Base-by-base conservation (phyloP, 2,329 filamentous ascomycete species). In the Cladosporium cucumerinum region DNA sequence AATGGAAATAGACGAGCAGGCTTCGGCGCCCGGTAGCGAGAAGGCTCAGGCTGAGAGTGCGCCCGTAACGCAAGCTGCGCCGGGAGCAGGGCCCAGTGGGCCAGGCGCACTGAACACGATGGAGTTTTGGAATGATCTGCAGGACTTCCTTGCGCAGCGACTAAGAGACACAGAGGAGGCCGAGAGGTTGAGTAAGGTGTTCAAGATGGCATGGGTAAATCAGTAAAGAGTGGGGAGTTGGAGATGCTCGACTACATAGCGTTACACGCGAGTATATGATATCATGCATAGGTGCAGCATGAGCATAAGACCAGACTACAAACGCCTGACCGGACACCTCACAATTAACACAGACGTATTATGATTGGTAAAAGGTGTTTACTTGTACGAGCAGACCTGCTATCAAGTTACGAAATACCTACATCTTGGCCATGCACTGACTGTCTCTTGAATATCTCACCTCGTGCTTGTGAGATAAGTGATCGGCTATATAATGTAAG, bases 61-160 rank as follows among this genome's bases (percentile, higher is more conserved):
- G 61, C 82, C 84, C 68, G 82, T 80, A 3, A 77, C 82, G n/a
- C 87, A 84, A 69, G 85, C 85, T 36, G 79, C 59, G 14, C 16
- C 49, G 30, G 60, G 49, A 21, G 32, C 49, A 21, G 67, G 69
- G 5, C 68, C 67, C 21, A 69, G 59, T 23, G 70, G 71, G 8
- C 61, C 78, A 62, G 85, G 85, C 30, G 84, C 89, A 23, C 74
- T 96, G 68, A 80, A 86, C 73, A 89, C 86, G 14, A 86, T 89
- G 7, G 87, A 85, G 63, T 99, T 99, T 75, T 99, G 95, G 95
- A 79, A 79, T 10, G 95, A 98, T 80, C 78, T 99, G 68, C 87
- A 87, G 74, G 90, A 86, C 0, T 98, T 94, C 77, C 75, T 99
- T 76, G 80, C 87, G 73, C 90, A 93, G 80, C 86, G 92, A 75